These are phyloP conservation scores for Saprolegnia parasitica DNA, from an alignment of 352 stramenopile species.

Conservation along the genomic window DNA sequence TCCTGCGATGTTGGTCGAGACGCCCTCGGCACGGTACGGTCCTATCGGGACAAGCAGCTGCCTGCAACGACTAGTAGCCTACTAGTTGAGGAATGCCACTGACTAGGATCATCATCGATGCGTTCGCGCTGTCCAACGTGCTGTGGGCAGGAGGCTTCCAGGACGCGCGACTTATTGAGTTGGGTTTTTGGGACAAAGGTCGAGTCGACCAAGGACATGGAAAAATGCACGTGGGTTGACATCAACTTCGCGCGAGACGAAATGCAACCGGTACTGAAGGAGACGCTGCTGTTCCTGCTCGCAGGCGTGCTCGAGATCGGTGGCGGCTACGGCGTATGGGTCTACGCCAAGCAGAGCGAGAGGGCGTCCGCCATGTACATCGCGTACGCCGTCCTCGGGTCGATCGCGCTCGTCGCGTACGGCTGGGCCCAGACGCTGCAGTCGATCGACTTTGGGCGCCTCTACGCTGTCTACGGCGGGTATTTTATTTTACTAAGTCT, in stretches of 20 bases:
- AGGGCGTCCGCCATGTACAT: background rate
- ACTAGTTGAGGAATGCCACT: too few species aligned
- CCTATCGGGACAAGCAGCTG: too few species aligned
- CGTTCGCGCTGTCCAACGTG: too few species aligned
- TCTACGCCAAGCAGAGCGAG: constrained; percentile 19
- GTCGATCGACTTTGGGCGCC: constrained; percentile 48
- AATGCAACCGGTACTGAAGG: background rate
- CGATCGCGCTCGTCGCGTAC: constrained; percentile 22
- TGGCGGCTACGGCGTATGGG: constrained; percentile 64
- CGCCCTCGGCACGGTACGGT: too few species aligned
- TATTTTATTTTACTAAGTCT: constrained; percentile 73
- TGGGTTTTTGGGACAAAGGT: too few species aligned
- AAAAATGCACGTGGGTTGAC: too few species aligned
- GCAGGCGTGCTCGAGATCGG: constrained; percentile 58
- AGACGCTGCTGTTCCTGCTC: constrained; percentile 50
- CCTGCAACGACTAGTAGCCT: too few species aligned
- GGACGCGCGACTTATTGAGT: too few species aligned
- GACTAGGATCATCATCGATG: too few species aligned
- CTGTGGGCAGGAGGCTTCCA: too few species aligned
- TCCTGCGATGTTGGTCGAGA: too few species aligned
- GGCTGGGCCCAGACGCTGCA: constrained; percentile 41
- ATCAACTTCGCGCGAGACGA: too few species aligned
- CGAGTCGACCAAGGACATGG: background rate
- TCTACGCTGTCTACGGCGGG: constrained; percentile 72
- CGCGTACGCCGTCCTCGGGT: constrained; percentile 16